Base-by-base conservation (phyloP, 1,139 yeast genomes). In the Tardiomyces blankii region DNA sequence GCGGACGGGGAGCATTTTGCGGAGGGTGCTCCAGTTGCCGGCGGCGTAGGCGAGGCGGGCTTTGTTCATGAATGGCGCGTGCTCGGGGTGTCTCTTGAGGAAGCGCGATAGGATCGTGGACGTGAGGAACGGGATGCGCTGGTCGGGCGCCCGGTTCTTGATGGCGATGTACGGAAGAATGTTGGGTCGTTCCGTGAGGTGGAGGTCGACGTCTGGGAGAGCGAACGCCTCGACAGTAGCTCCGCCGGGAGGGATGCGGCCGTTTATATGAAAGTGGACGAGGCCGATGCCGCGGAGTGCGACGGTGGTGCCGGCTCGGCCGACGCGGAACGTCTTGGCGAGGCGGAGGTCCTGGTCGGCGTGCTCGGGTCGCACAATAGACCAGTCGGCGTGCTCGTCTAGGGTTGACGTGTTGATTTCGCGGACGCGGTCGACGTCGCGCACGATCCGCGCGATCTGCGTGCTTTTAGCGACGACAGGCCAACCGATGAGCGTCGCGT, bases 211-310 rank as follows among this genome's bases (percentile, higher is more conserved):
- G 13, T 12, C 19, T 3, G 18, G 19, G 19, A 35, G 11, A 7
- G 21, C 19, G 5, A n/a, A 35, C 7, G 19, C 19, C 21, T 35
- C 39, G 19, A 35, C 39, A 3, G 18, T 9, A 3, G 19, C 39
- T 3, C 39, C 39, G 9, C 19, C 39, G n/a, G 11, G 19, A 3
- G 39, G 39, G n/a, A 35, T 35, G 19, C 39, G 39, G 11, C 39
- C 39, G 11, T n/a, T 35, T 5, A 35, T 18, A 12, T 16, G 39
- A 5, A 35, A n/a, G n/a, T 80, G 78, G 1, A 86, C 54, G 51
- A 75, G 78, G 0, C 95, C 95, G 14, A 82, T 59, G 46, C 82
- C 82, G 43, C 80, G 77, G 13, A 87, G 56, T 0, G 85, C 85
- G 25, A 86, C 57, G 54, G 84, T 91, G 18, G 82, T 68, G 1